phyloP scores from a whole-genome alignment of 192 early-diverging fungal species.

The Lunasporangiospora selenospora region DNA sequence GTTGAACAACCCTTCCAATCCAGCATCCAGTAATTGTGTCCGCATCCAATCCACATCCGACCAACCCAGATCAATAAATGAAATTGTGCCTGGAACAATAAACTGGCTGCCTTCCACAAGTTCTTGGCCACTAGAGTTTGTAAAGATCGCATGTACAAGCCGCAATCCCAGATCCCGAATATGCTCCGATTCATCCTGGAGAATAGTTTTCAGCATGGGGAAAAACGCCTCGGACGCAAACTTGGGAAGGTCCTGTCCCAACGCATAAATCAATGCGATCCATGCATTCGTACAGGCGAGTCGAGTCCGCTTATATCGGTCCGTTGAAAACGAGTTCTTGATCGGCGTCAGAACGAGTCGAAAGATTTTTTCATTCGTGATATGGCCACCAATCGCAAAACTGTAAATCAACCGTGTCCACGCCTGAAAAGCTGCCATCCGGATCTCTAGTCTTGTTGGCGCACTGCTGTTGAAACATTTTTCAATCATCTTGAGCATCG shows the following conservation, averaged over 20 bases:
- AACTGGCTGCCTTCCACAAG: constrained; percentile 20
- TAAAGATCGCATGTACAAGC: constrained; percentile 16
- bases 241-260: constrained; percentile 24
- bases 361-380: constrained; percentile 24
- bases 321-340: constrained; percentile 17
- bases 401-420: constrained; percentile 49
- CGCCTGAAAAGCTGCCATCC: constrained; percentile 28
- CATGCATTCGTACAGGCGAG: constrained; percentile 23
- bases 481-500: constrained; percentile 35
- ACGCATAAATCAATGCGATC: constrained; percentile 24
- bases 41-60: constrained; percentile 22
- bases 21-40: constrained; percentile 11
- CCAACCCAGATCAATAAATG: constrained; percentile 20
- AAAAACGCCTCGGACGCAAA: constrained; percentile 16
- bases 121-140: constrained; percentile 28
- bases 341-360: constrained; percentile 28
- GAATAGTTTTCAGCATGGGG: constrained; percentile 7
- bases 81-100: constrained; percentile 34
- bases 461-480: constrained; percentile 30
- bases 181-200: constrained; percentile 30
- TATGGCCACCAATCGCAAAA: constrained; percentile 25
- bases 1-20: constrained; percentile 15
- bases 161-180: constrained; percentile 21
- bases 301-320: constrained; percentile 23
- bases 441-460: constrained; percentile 18